Percentiles rank a stretch among this genome's conserved stretches.
phyloP scores from a whole-genome alignment of 768 basidiomycete genomes.

The Astraeus odoratus region DNA sequence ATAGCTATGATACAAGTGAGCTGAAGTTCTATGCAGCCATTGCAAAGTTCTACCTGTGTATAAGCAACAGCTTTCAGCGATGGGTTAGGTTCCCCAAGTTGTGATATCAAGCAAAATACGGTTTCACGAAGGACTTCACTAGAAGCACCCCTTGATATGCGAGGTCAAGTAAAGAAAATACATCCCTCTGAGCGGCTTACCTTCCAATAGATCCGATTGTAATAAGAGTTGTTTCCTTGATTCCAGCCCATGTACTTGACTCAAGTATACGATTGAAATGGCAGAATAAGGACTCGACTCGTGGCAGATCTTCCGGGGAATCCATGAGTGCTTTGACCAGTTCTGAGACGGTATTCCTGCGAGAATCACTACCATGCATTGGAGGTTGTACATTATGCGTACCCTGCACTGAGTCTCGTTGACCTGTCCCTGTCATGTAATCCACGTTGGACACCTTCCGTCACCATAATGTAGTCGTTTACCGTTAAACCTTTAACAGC shows the following conservation, averaged over 20 bases:
- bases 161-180: constrained; percentile 1
- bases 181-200: constrained; percentile 17
- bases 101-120: constrained; percentile 55
- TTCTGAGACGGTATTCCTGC: constrained; percentile 39
- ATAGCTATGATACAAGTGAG: constrained; percentile 38
- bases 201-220: constrained; percentile 50
- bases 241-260: constrained; percentile 31
- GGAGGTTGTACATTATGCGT: constrained; percentile 14
- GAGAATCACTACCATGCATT: not conserved
- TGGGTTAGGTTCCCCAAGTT: constrained; percentile 61
- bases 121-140: constrained; percentile 50
- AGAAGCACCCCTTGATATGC: constrained; percentile 36
- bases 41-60: constrained; percentile 45
- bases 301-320: constrained; percentile 24
- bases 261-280: constrained; percentile 45
- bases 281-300: constrained; percentile 36
- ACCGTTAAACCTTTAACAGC: constrained; percentile 26
- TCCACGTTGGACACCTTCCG: constrained; percentile 40
- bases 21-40: not conserved
- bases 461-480: constrained; percentile 24
- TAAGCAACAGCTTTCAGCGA: constrained; percentile 63
- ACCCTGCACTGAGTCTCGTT: constrained; percentile 68
- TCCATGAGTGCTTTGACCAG: constrained; percentile 39
- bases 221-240: constrained; percentile 60
- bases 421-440: constrained; percentile 49